These are phyloP conservation scores for Stephania cephalantha DNA, from an alignment of 164 flowering plant species.

Conservation along the genomic window DNA sequence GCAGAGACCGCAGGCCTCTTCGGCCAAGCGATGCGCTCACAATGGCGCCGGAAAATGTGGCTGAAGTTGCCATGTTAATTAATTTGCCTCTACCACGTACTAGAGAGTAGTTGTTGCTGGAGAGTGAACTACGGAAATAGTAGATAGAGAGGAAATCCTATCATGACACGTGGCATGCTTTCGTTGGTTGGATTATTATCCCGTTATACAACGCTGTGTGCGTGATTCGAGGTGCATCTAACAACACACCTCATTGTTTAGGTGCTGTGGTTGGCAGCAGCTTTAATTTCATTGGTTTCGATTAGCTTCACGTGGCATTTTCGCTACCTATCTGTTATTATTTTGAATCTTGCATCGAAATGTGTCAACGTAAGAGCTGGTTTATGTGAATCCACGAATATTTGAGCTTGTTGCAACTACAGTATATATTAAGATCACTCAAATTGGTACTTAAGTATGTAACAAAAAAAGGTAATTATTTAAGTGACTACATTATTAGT, in stretches of 20 bases:
- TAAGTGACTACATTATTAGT: too few relatives aligned
- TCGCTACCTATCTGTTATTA: too few relatives aligned
- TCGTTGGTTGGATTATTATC: conserved; percentile 33
- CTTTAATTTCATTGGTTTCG: neutral
- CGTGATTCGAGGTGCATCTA: neutral
- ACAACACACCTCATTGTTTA: neutral
- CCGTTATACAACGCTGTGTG: conserved; percentile 12
- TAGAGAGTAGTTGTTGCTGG: too few relatives aligned
- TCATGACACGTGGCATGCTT: conserved; percentile 42
- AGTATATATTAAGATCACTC: too few relatives aligned
- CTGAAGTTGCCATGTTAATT: conserved; percentile 10
- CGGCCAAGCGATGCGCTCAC: conserved; percentile 38
- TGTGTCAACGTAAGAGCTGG: too few relatives aligned
- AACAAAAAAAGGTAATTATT: too few relatives aligned
- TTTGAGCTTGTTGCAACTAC: too few relatives aligned
- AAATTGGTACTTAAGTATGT: too few relatives aligned
- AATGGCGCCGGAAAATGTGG: conserved; percentile 34
- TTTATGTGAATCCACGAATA: too few relatives aligned
- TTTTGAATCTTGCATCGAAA: too few relatives aligned
- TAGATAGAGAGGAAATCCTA: conserved; percentile 13
- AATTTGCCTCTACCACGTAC: too few relatives aligned
- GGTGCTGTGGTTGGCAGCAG: conserved; percentile 29
- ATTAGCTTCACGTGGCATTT: too few relatives aligned
- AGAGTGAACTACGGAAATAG: neutral
- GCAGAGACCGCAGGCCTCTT: conserved; percentile 23